Conservation (phyloP, 306 rosid species). For the Prunus davidiana region DNA sequence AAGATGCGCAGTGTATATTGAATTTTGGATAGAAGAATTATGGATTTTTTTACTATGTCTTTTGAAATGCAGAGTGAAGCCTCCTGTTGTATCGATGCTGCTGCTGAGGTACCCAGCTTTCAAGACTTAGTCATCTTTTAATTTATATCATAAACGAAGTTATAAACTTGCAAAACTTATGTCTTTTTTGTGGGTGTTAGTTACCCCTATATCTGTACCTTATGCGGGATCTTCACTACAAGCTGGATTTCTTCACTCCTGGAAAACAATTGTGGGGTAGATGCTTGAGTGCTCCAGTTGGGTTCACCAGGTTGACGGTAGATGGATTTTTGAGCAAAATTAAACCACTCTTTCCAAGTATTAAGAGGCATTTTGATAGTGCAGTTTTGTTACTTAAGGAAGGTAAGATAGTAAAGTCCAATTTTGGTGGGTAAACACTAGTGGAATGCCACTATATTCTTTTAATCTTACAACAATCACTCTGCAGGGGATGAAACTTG, state of each 20-base stretch:
- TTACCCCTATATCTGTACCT: slow-evolving; percentile 33
- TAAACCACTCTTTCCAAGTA: slow-evolving; percentile 31
- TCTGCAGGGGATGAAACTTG: slow-evolving; percentile 29
- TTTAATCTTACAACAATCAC: neutral
- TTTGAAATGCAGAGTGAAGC: slow-evolving; percentile 29
- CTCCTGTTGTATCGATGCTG: slow-evolving; percentile 32
- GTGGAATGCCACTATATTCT: neutral
- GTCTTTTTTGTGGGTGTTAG: slow-evolving; percentile 23
- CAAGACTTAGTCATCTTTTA: neutral
- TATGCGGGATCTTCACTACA: slow-evolving; percentile 37
- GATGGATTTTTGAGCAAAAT: slow-evolving; percentile 23
- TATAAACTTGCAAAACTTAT: neutral
- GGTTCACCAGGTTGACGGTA: slow-evolving; percentile 29
- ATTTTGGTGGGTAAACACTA: neutral
- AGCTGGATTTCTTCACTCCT: slow-evolving; percentile 34
- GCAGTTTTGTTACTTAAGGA: slow-evolving; percentile 23
- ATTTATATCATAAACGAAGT: neutral
- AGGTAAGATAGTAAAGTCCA: slow-evolving; percentile 11
- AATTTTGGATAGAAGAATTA: neutral
- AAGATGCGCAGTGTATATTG: neutral
- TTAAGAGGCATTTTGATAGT: slow-evolving; percentile 26
- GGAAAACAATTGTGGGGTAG: slow-evolving; percentile 27
- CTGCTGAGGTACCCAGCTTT: slow-evolving; percentile 34
- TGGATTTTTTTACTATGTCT: neutral
- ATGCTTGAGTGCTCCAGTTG: slow-evolving; percentile 21